Evolutionary conservation across 192 early-diverging fungal species (phyloP), one percentile per base, ranked within the genome.

Genomic region (Chytriomyces confervae): DNA sequence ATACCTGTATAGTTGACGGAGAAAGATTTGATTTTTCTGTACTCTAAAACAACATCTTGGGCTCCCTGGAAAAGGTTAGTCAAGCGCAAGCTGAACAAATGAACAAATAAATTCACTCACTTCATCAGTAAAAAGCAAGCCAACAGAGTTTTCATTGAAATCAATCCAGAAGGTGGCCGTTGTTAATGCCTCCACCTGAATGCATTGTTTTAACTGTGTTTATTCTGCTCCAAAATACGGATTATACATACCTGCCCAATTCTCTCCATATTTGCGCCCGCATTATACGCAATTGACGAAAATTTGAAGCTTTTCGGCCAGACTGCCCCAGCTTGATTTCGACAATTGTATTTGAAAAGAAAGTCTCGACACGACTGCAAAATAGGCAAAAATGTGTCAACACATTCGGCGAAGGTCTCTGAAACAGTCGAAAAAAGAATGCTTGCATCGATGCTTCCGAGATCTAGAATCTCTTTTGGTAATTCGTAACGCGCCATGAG

Each of bases 31-130:
- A 57, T 57, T 20, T 57, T 57, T n/a, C 16, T 57, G 20, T 57
- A 57, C 13, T 57, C 53, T 57, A 57, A 57, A 13, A 57, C 53
- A 57, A 57, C 5, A n/a, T 57, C 53, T 57, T 57, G 53, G 53
- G 13, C 53, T 1, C 53, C 53, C 53, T 57, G 53, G 2, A n/a
- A 57, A 20, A 57, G 5, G 53, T 13, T 3, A 57, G 53, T 5
- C 53, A 57, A 20, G 53, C 16, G 13, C 20, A 57, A 57, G 5
- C 53, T 57, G 13, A n/a, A 1, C 53, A n/a, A 13, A n/a, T 57
- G 5, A 57, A 20, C 53, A 2, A 57, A 13, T 13, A 57, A 57
- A 36, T 36, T 57, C 16, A 57, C 53, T n/a, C 13, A 57, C 53
- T n/a, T 57, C 20, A 57, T 57, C 53, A n/a, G 13, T 5, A 5